Evolutionary conservation across 345 rosid genomes (phyloP), one percentile per base, ranked within the genome.

Genomic region (Stellera chamaejasme): DNA sequence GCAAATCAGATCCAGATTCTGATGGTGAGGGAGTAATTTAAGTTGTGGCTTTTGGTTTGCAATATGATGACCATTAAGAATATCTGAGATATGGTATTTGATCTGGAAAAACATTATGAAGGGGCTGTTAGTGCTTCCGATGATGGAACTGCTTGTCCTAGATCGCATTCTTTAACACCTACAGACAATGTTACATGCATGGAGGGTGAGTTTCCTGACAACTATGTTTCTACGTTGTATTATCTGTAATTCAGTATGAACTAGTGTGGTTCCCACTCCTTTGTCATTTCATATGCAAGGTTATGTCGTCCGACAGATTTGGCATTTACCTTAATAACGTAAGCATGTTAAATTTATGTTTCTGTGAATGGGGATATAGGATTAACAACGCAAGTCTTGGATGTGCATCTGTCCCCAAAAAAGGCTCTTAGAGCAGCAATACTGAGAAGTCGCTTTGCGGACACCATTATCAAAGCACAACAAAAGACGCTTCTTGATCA

Each of bases 341-440:
- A 23, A 3, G 39, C 14, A 5, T 45, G 23, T 36, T 53, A 14
- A 15, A 0, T 43, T 60, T 28, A 39, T 25, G 12, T 45, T 16
- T 58, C 43, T 52, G 32, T 27, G 28, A 7, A 43, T 56, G 43
- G 61, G 57, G 43, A 23, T 69, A 60, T 69, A 91, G 96, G 65
- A 28, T 78, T 75, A 77, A 58, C 52, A 63, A 45, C 69, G 36
- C 28, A 79, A 39, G 46, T 58, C 60, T 67, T 72, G 57, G 79
- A 68, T 50, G 66, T 69, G 10, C 87, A 68, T 48, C 56, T 88
- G 64, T 85, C 96, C 19, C 88, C 98, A 5, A 65, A 74, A 49
- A 91, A 79, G 68, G 95, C 88, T 61, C 81, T 88, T 11, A 91
- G 96, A 36, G 95, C 87, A 72, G 98, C 90, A 47, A 79, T 76